A percentile compares a stretch with the other conserved stretches of the same genome.
Conservation (phyloP, 140 eudicot species). For the Eryngium alpinum region DNA sequence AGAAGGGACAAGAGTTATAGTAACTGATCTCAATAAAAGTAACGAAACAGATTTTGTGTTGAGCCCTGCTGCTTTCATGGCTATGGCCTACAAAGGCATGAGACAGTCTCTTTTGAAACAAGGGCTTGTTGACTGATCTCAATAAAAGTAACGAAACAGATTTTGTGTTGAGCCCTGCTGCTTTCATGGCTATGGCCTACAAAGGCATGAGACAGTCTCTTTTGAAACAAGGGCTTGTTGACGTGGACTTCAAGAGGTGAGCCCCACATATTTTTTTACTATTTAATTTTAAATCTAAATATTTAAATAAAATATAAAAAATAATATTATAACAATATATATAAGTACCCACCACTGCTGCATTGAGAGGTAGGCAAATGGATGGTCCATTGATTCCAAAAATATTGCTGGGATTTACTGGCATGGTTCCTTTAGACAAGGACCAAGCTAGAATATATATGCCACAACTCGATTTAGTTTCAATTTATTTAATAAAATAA, state of each 20-base stretch:
- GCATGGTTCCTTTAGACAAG: not conserved
- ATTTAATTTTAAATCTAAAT: too few species aligned
- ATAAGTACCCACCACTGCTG: not conserved
- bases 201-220: slow-evolving; percentile 48
- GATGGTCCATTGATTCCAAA: not conserved
- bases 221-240: slow-evolving; percentile 54
- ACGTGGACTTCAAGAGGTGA: slow-evolving; percentile 75
- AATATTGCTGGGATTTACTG: not conserved
- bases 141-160: slow-evolving; percentile 53
- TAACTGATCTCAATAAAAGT: slow-evolving; percentile 51
- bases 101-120: slow-evolving; percentile 46
- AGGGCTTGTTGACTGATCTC: slow-evolving; percentile 55
- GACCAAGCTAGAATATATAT: too few species aligned
- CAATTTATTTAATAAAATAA: too few species aligned
- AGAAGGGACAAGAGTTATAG: slow-evolving; percentile 53
- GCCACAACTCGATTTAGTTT: too few species aligned
- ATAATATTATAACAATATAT: too few species aligned
- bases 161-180: slow-evolving; percentile 61
- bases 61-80: slow-evolving; percentile 59
- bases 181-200: slow-evolving; percentile 73
- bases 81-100: slow-evolving; percentile 69
- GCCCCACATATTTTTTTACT: not conserved
- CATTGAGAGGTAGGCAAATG: not conserved
- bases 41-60: slow-evolving; percentile 66
- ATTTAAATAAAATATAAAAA: too few species aligned